Evolutionary conservation across 129 eudicot species (phyloP).

Genomic region (Pulicaria dysenterica): DNA sequence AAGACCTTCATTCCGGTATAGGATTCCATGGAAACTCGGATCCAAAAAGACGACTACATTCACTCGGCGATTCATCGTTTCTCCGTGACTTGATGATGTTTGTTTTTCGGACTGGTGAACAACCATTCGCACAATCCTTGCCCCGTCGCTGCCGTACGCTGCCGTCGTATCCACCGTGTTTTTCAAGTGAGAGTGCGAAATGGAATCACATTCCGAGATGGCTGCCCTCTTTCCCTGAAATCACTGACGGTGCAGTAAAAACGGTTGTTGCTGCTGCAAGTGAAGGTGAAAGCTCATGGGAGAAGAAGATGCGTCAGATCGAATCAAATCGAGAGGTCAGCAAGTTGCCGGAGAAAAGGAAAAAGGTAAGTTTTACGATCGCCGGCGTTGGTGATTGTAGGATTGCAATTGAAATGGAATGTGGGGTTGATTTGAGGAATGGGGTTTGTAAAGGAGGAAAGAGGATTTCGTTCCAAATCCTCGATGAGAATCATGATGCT

Average conservation of each 20-base stretch:
- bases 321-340: not conserved
- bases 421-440: conserved; percentile 36
- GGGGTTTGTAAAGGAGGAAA: conserved; percentile 51
- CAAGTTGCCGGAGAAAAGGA: conserved; percentile 40
- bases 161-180: not conserved
- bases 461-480: conserved; percentile 36
- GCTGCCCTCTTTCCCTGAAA: conserved; percentile 55
- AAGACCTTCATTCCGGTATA: conserved; percentile 37
- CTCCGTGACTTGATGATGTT: conserved; percentile 37
- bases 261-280: not conserved
- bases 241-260: conserved; percentile 3
- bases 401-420: conserved; percentile 6
- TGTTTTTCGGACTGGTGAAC: conserved; percentile 36
- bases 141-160: conserved; percentile 14
- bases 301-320: not conserved
- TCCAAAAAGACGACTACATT: not conserved
- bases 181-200: conserved; percentile 10
- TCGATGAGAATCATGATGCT: conserved; percentile 14
- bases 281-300: conserved; percentile 15
- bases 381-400: conserved; percentile 7
- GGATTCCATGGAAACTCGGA: conserved; percentile 50
- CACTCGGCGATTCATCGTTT: conserved; percentile 27
- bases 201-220: conserved; percentile 59
- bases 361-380: conserved; percentile 50
- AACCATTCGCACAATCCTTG: conserved; percentile 59